These are phyloP conservation scores for Bimuria novae-zelandiae DNA, from an alignment of 2,329 filamentous ascomycete genomes.

Conservation along the genomic window DNA sequence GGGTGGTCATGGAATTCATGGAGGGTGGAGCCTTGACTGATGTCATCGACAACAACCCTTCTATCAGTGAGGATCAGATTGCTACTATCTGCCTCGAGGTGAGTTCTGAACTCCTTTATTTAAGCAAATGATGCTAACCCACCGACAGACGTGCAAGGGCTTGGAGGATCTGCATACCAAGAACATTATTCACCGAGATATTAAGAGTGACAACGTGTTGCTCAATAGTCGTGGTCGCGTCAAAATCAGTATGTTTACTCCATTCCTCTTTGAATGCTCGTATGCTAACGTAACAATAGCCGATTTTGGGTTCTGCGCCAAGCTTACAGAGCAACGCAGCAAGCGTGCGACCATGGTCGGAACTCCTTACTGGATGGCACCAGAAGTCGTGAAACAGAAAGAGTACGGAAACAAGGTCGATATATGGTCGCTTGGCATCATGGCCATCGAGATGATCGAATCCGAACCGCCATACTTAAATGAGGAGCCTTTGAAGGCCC, in stretches of 20 bases:
- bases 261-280: background rate
- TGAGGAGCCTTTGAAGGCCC: constrained; percentile 94
- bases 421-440: constrained; percentile 98
- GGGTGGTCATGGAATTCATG: constrained; percentile 99
- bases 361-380: constrained; percentile 99
- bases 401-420: constrained; percentile 98
- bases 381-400: constrained; percentile 98
- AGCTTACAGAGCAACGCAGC: constrained; percentile 93
- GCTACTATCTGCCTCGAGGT: constrained; percentile 97
- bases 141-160: constrained; percentile 82
- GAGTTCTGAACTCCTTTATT: constrained; percentile 37
- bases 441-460: constrained; percentile 99
- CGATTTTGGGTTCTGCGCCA: constrained; percentile 98
- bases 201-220: constrained; percentile 98
- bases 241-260: constrained; percentile 80
- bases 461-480: constrained; percentile 97
- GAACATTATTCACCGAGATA: constrained; percentile 98
- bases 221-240: constrained; percentile 93
- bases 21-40: constrained; percentile 96
- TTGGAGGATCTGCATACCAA: constrained; percentile 92
- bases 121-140: constrained; percentile 28
- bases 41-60: constrained; percentile 96
- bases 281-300: constrained; percentile 57
- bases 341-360: constrained; percentile 99
- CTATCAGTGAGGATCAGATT: constrained; percentile 95